Base-by-base conservation (phyloP, 1,139 yeast genomes). In the Scheffersomyces illinoinensis region DNA sequence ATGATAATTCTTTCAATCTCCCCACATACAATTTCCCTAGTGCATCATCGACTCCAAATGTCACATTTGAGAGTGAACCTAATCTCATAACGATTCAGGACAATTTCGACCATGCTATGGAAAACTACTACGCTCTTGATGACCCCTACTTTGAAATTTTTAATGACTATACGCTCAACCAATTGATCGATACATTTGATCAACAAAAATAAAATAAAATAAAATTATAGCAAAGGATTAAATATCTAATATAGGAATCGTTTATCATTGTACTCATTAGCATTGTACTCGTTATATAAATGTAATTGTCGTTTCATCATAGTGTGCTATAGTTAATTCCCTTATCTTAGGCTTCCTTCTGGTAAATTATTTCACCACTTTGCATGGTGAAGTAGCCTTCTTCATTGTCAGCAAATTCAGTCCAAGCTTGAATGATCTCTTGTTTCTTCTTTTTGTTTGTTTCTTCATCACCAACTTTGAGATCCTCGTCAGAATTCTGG, bases 321-420 rank as follows among this genome's bases (percentile, higher is more conserved):
- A 24, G 33, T 24, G 33, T 17, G 39, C 19, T 8, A 19, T 26
- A 1, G 33, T 20, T 33, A 24, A 20, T 7, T 23, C 46, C 3
- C 46, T 24, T 26, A 50, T 7, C 17, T 33, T 14, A 33, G 43
- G 43, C 17, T 49, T 54, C 54, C 43, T 62, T 63, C 24, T 57
- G 56, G 53, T 68, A 70, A 19, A 62, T 57, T 26, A 70, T 62
- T 56, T 69, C 71, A 50, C 68, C 70, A 57, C 62, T 65, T 7
- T 58, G 50, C 21, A 66, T 54, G 14, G 56, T 46, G 21, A 66
- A 50, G 57, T 63, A 55, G 5, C 65, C 66, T 4, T 56, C 52
- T 12, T 61, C 64, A 24, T 68, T 71, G 7, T 59, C 55, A 19
- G 56, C 53, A 65, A 66, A 68, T 24, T 64, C 61, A 6, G 61